Conservation (phyloP, 2,329 filamentous ascomycete genomes). For the Colletotrichum navitas region DNA sequence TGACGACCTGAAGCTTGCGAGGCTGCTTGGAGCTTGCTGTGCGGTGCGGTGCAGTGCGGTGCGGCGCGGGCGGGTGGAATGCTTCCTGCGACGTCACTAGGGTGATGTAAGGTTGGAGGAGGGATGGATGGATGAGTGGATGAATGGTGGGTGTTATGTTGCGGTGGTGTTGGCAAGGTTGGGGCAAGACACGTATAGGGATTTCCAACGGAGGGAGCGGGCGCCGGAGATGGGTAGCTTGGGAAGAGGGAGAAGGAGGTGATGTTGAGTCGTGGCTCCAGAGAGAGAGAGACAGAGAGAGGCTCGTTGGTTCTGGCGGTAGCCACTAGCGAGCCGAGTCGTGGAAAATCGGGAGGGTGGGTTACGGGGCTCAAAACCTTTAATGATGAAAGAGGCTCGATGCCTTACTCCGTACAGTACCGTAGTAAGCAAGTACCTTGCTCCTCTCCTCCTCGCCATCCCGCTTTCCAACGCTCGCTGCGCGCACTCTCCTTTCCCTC, state of each 20-base stretch:
- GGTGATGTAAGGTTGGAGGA: conserved; percentile 35
- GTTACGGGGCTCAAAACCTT: conserved; percentile 39
- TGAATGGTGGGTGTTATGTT: conserved; percentile 5
- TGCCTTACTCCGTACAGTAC: conserved; percentile 2
- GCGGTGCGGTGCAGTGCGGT: conserved; percentile 11
- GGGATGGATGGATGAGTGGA: conserved; percentile 2
- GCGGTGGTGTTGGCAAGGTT: conserved; percentile 24
- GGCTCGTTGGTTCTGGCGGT: conserved; percentile 15
- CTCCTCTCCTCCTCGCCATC: not conserved
- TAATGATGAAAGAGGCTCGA: conserved; percentile 45
- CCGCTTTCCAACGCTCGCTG: not conserved
- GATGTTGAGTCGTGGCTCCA: conserved; percentile 27
- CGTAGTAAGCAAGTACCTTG: not conserved
- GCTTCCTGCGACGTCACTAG: conserved; percentile 39
- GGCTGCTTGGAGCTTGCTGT: conserved; percentile 20
- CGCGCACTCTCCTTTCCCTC: not conserved
- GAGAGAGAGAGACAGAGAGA: conserved; percentile 1
- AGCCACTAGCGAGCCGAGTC: conserved; percentile 15
- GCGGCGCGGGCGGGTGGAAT: conserved; percentile 35
- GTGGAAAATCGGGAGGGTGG: conserved; percentile 43
- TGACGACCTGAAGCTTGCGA: conserved; percentile 10
- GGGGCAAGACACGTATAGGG: conserved; percentile 29
- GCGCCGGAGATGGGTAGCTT: not conserved
- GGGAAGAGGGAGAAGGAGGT: not conserved
- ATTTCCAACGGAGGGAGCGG: conserved; percentile 12